Evolutionary conservation across 352 stramenopile species (phyloP).

Genomic region (Aphanomyces stellatus): DNA sequence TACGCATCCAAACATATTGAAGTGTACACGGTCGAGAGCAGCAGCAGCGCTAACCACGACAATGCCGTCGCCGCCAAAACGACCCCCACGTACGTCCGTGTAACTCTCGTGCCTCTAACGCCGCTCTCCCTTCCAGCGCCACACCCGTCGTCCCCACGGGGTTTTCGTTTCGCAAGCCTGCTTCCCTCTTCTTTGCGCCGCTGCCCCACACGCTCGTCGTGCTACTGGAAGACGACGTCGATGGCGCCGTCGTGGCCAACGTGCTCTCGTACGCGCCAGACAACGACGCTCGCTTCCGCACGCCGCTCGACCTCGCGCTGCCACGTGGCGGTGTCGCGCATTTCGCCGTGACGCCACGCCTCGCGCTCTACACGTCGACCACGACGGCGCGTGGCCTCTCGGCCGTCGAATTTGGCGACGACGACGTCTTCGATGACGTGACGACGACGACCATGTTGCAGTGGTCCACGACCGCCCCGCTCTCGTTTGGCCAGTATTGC

Average conservation of each 20-base stretch:
- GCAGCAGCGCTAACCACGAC: no score
- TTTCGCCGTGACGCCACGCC: not conserved
- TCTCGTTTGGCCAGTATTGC: constrained; percentile 60
- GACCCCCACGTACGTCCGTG: no score
- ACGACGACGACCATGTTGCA: not conserved
- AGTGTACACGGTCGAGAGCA: not conserved
- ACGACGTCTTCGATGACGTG: not conserved
- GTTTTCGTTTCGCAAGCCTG: not conserved
- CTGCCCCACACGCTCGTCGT: constrained; percentile 3
- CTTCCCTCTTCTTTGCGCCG: not conserved
- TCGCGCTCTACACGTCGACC: constrained; percentile 6
- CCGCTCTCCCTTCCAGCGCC: no score
- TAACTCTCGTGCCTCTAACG: no score
- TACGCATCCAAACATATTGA: constrained; percentile 1
- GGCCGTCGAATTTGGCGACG: not conserved
- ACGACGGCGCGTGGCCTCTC: not conserved
- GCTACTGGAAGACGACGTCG: not conserved
- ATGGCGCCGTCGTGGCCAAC: not conserved
- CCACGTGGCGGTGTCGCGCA: not conserved
- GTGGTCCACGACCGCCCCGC: constrained; percentile 27
- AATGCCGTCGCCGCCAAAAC: no score
- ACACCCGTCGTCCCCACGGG: no score
- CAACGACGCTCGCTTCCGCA: constrained; percentile 3
- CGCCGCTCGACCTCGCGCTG: not conserved
- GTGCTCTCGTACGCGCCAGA: not conserved